Percentiles rank a stretch among this genome's conserved stretches.
phyloP scores from a whole-genome alignment of 768 basidiomycete genomes.

The Rubroboletus pulcherrimus region DNA sequence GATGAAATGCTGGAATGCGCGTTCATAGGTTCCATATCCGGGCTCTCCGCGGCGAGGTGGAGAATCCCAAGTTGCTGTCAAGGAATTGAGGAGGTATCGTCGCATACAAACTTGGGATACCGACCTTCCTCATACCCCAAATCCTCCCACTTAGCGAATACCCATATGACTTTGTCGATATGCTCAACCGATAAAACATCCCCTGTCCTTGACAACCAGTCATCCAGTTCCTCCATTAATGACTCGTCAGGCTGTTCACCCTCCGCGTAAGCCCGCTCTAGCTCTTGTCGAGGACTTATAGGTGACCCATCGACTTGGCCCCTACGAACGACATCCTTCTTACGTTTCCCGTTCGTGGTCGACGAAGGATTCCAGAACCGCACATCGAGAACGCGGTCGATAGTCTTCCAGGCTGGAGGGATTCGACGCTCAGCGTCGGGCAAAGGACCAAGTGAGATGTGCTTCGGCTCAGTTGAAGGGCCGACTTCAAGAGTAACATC shows the following conservation, averaged over 20 bases:
- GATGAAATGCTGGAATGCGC: slow-evolving; percentile 66
- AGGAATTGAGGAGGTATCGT: neutral
- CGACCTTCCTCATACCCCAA: slow-evolving; percentile 89
- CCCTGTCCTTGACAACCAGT: slow-evolving; percentile 46
- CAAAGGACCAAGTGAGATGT: slow-evolving; percentile 36
- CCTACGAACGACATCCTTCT: slow-evolving; percentile 24
- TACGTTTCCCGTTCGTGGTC: slow-evolving; percentile 9
- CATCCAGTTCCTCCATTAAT: slow-evolving; percentile 55
- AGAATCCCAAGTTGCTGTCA: slow-evolving; percentile 86
- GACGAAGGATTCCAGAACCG: slow-evolving; percentile 52
- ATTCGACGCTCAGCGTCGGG: slow-evolving; percentile 73
- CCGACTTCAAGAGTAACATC: slow-evolving; percentile 35
- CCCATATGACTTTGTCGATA: slow-evolving; percentile 67
- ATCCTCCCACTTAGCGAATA: slow-evolving; percentile 91
- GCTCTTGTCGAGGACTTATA: slow-evolving; percentile 23
- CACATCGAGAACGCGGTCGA: slow-evolving; percentile 90
- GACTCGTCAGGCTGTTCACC: slow-evolving; percentile 62
- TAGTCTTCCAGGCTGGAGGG: slow-evolving; percentile 77
- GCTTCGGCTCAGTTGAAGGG: slow-evolving; percentile 27
- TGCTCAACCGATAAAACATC: slow-evolving; percentile 41
- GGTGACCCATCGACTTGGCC: slow-evolving; percentile 26
- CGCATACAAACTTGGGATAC: slow-evolving; percentile 16
- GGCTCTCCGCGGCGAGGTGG: slow-evolving; percentile 62
- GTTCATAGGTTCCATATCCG: slow-evolving; percentile 59
- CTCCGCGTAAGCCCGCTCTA: slow-evolving; percentile 42